Evolutionary conservation across 768 basidiomycete genomes (phyloP).

Genomic region (Mycena sanguinolenta): DNA sequence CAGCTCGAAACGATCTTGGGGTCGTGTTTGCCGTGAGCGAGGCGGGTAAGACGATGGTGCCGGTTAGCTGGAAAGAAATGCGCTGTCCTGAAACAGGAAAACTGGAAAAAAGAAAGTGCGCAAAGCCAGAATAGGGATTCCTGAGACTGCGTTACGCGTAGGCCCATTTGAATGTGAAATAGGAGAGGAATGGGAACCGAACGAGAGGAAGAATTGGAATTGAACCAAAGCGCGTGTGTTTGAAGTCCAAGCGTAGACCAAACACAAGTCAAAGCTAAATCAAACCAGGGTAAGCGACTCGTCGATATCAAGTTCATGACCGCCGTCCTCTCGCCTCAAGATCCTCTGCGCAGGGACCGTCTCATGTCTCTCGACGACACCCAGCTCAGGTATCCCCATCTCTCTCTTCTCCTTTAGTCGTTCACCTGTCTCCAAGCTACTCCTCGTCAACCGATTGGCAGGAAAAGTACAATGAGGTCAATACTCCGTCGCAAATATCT

Average conservation of each 20-base stretch:
- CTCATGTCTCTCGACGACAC: constrained; percentile 78
- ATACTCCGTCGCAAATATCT: constrained; percentile 28
- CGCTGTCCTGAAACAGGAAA: constrained; percentile 81
- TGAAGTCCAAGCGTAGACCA: background rate
- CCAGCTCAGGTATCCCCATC: constrained; percentile 64
- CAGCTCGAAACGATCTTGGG: constrained; percentile 90
- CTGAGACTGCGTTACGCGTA: no score
- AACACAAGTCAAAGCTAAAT: background rate
- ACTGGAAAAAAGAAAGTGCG: constrained; percentile 87
- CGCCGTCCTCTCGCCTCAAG: constrained; percentile 72
- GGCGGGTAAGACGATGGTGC: constrained; percentile 86
- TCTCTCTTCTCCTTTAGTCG: constrained; percentile 28
- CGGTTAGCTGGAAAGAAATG: constrained; percentile 94
- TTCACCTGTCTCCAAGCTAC: constrained; percentile 58
- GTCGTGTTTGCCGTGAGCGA: constrained; percentile 94
- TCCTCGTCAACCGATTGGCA: constrained; percentile 77
- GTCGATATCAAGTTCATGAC: constrained; percentile 58
- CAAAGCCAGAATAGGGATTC: constrained; percentile 81
- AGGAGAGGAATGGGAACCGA: no score
- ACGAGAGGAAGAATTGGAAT: no score
- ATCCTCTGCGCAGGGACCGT: constrained; percentile 70
- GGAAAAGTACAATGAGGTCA: constrained; percentile 79
- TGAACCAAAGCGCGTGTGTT: no score
- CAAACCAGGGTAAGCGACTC: constrained; percentile 19
- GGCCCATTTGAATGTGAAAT: no score